Conservation (phyloP, 768 basidiomycete species). For the Kwoniella shandongensis region DNA sequence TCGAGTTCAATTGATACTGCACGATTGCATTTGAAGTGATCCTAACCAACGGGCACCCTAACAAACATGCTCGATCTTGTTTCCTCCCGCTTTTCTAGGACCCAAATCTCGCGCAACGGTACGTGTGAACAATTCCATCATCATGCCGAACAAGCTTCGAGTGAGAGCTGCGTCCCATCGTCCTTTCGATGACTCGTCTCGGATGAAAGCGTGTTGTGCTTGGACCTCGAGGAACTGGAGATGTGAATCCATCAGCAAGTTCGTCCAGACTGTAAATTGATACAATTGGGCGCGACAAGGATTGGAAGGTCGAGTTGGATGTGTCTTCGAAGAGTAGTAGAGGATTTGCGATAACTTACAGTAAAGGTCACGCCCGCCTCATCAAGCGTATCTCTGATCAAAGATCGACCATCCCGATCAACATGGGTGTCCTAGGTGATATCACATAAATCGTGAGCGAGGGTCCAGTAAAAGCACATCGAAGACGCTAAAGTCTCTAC, state of each 20-base stretch:
- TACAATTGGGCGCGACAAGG: no score
- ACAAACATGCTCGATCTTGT: conserved; percentile 76
- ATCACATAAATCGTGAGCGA: background rate
- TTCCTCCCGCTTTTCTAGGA: conserved; percentile 58
- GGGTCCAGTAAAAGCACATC: background rate
- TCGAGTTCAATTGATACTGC: no score
- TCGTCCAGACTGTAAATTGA: no score
- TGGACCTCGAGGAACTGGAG: conserved; percentile 87
- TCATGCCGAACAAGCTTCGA: conserved; percentile 71
- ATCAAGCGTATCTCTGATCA: conserved; percentile 79
- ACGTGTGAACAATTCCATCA: conserved; percentile 92
- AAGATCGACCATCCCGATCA: conserved; percentile 76
- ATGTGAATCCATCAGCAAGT: no score
- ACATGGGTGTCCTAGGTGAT: conserved; percentile 79
- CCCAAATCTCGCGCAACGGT: conserved; percentile 84
- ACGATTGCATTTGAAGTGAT: no score
- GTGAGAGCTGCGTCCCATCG: conserved; percentile 94
- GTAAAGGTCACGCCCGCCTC: conserved; percentile 71
- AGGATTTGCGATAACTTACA: conserved; percentile 65
- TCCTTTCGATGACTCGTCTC: conserved; percentile 87
- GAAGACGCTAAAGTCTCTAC: background rate
- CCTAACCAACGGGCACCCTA: conserved; percentile 38
- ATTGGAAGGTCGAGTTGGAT: conserved; percentile 63
- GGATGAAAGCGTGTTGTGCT: conserved; percentile 94
- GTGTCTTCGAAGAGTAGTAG: conserved; percentile 63